Conservation (phyloP, 352 stramenopile genomes). For the Phytophthora agathidicida region DNA sequence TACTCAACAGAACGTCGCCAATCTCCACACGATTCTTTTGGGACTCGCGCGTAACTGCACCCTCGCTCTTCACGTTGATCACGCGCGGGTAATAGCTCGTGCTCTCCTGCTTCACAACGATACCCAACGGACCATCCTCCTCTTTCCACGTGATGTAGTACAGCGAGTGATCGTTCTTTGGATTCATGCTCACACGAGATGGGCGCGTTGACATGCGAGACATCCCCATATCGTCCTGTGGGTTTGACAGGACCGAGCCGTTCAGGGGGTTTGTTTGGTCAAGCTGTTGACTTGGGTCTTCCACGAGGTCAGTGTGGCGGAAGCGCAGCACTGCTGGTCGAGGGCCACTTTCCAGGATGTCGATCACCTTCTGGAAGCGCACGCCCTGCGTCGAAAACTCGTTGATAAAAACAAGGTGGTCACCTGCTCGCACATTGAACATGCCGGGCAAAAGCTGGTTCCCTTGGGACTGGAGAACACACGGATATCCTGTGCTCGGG, state of each 20-base stretch:
- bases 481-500: slow-evolving; percentile 75
- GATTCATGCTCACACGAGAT: slow-evolving; percentile 80
- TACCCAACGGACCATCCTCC: slow-evolving; percentile 82
- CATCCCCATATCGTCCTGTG: slow-evolving; percentile 75
- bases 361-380: slow-evolving; percentile 87
- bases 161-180: slow-evolving; percentile 82
- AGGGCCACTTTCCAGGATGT: slow-evolving; percentile 83
- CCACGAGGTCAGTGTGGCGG: slow-evolving; percentile 76
- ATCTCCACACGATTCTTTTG: slow-evolving; percentile 88
- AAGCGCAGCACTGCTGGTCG: slow-evolving; percentile 82
- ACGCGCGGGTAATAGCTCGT: slow-evolving; percentile 88
- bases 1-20: slow-evolving; percentile 82
- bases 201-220: slow-evolving; percentile 71
- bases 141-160: slow-evolving; percentile 93
- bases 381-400: slow-evolving; percentile 85
- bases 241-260: slow-evolving; percentile 55
- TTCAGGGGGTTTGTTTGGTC: slow-evolving; percentile 25
- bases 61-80: slow-evolving; percentile 90
- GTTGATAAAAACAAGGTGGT: slow-evolving; percentile 88
- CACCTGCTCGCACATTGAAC: slow-evolving; percentile 85
- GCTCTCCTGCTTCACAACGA: slow-evolving; percentile 89
- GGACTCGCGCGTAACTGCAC: slow-evolving; percentile 76
- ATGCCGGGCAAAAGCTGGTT: slow-evolving; percentile 82
- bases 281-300: slow-evolving; percentile 47
- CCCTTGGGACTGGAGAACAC: slow-evolving; percentile 78